Evolutionary conservation across 2,329 filamentous ascomycete species (phyloP).

Genomic region (Coniochaeta sp.): DNA sequence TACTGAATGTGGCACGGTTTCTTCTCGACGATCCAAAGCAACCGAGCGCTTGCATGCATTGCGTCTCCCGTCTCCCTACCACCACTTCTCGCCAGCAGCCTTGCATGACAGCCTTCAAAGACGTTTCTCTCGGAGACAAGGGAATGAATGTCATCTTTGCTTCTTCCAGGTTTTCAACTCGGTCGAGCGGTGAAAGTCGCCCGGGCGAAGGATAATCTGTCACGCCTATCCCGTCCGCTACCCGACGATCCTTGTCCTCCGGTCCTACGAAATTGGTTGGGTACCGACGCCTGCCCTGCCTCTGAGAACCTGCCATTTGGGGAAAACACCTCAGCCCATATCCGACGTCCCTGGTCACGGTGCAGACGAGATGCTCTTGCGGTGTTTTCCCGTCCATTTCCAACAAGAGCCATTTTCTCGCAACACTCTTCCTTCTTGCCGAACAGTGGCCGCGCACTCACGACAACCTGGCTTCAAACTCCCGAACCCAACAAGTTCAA

Average conservation of each 20-base stretch:
- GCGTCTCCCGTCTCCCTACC: too few species aligned
- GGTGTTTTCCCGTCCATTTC: too few species aligned
- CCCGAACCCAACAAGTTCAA: background rate
- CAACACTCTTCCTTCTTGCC: too few species aligned
- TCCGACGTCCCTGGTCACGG: background rate
- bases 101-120: background rate
- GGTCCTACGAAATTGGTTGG: background rate
- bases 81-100: background rate
- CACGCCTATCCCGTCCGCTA: background rate
- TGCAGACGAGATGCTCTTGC: too few species aligned
- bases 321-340: background rate
- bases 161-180: background rate
- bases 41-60: constrained; percentile 1
- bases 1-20: too few species aligned
- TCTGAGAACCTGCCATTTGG: background rate
- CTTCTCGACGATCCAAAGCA: too few species aligned
- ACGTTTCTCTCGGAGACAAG: background rate
- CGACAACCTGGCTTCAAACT: background rate
- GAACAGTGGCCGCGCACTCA: too few species aligned
- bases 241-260: background rate
- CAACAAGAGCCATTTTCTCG: too few species aligned
- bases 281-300: background rate
- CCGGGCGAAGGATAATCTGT: background rate
- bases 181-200: background rate
- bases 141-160: background rate